Percentiles rank a stretch among this genome's conserved stretches.
phyloP scores from a whole-genome alignment of 495 filamentous ascomycete species.

The Neurospora sp. region DNA sequence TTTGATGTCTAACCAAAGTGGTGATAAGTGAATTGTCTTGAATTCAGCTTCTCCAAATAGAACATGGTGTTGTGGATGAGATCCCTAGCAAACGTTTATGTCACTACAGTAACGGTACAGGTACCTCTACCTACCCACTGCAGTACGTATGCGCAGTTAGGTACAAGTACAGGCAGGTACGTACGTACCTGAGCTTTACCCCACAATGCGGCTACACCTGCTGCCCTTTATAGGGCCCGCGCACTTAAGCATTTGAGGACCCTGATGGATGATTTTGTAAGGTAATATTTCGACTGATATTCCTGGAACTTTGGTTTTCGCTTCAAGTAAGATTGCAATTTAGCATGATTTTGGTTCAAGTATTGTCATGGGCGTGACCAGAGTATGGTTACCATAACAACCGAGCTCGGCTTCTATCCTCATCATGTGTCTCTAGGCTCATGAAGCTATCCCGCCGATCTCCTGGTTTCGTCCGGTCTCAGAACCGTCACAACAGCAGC shows the following conservation, averaged over 20 bases:
- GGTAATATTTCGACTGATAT: background rate
- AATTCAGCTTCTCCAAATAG: background rate
- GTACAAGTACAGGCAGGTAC: background rate
- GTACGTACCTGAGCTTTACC: constrained; percentile 6
- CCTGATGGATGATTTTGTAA: background rate
- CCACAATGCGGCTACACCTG: constrained; percentile 12
- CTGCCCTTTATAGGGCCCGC: constrained; percentile 6
- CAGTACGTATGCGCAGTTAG: background rate
- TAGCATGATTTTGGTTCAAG: background rate
- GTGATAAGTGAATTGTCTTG: background rate
- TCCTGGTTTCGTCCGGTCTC: background rate
- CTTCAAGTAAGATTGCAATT: background rate
- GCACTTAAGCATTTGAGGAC: constrained; percentile 1
- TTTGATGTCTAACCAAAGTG: background rate
- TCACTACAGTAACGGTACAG: background rate
- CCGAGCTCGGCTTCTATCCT: background rate
- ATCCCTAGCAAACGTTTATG: background rate
- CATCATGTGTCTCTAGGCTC: background rate
- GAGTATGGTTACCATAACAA: background rate
- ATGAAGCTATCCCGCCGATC: background rate
- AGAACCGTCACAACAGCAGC: background rate
- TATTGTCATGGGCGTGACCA: background rate
- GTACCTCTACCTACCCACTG: background rate
- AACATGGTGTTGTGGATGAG: background rate
- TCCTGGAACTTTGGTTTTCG: background rate